Percentiles rank a stretch among this genome's conserved stretches.
Evolutionary conservation across 2,329 filamentous ascomycete genomes (phyloP).

Genomic region (Macroventuria anomochaeta): DNA sequence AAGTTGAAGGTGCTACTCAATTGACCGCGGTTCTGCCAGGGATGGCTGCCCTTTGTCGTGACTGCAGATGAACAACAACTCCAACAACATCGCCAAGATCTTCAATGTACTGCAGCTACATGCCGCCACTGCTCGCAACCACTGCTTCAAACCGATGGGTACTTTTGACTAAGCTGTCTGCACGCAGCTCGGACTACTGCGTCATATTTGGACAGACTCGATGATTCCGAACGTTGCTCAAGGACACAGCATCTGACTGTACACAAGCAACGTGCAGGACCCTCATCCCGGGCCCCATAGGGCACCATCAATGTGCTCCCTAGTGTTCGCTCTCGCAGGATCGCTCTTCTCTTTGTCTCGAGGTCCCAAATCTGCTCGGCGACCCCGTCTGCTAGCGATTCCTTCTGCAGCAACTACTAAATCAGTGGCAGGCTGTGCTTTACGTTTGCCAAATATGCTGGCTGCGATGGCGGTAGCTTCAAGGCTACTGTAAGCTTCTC

Average conservation of each 20-base stretch:
- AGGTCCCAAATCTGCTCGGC: not conserved
- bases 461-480: not conserved
- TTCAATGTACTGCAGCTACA: not conserved
- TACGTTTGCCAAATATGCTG: not conserved
- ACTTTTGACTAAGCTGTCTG: not conserved
- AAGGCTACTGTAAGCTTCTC: not conserved
- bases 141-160: not conserved
- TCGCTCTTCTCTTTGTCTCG: not conserved
- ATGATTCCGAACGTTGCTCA: not conserved
- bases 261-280: not conserved
- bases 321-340: not conserved
- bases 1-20: not conserved
- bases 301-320: not conserved
- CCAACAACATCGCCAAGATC: not conserved
- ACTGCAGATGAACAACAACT: not conserved
- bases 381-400: not conserved
- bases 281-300: not conserved
- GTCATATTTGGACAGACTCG: not conserved
- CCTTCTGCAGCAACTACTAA: not conserved
- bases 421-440: not conserved
- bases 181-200: not conserved
- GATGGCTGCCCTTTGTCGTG: too few relatives aligned
- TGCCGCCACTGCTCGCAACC: not conserved
- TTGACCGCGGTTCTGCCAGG: too few relatives aligned
- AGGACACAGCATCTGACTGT: not conserved